A percentile compares a stretch with the other conserved stretches of the same genome.
These are phyloP conservation scores for Alternaria sp. DNA, from an alignment of 2,329 filamentous ascomycete genomes.

Conservation along the genomic window DNA sequence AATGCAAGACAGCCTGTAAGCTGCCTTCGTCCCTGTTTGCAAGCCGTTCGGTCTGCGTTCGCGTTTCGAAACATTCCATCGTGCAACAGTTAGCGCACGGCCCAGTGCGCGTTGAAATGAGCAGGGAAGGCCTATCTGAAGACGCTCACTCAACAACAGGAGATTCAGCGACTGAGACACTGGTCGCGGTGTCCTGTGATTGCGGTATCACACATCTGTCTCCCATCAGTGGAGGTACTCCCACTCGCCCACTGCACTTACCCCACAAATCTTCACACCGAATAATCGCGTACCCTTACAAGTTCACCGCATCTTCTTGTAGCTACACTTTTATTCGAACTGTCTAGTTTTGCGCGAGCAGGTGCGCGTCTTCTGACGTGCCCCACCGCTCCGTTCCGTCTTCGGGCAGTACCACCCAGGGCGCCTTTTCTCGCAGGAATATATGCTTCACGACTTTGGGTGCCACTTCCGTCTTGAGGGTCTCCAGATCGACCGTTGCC, in stretches of 20 bases:
- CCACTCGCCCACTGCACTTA: neutral
- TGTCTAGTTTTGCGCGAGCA: slow-evolving; percentile 5
- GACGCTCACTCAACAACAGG: neutral
- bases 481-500: slow-evolving; percentile 53
- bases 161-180: neutral
- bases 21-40: neutral
- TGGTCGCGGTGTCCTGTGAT: neutral
- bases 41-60: neutral
- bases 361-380: slow-evolving; percentile 25
- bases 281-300: neutral
- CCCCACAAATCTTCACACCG: slow-evolving; percentile 1
- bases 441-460: slow-evolving; percentile 51
- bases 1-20: slow-evolving; percentile 3
- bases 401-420: slow-evolving; percentile 38
- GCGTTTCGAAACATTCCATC: neutral
- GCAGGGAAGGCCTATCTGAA: neutral
- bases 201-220: neutral
- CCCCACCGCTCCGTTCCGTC: slow-evolving; percentile 37
- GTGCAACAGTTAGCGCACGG: slow-evolving; percentile 1
- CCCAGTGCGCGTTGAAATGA: neutral
- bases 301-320: slow-evolving; percentile 1
- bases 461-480: slow-evolving; percentile 36
- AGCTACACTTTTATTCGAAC: neutral
- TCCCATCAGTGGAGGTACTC: neutral
- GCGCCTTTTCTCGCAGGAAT: slow-evolving; percentile 52